These are phyloP conservation scores for Agrocybe pediades DNA, from an alignment of 768 basidiomycete species.

Conservation along the genomic window DNA sequence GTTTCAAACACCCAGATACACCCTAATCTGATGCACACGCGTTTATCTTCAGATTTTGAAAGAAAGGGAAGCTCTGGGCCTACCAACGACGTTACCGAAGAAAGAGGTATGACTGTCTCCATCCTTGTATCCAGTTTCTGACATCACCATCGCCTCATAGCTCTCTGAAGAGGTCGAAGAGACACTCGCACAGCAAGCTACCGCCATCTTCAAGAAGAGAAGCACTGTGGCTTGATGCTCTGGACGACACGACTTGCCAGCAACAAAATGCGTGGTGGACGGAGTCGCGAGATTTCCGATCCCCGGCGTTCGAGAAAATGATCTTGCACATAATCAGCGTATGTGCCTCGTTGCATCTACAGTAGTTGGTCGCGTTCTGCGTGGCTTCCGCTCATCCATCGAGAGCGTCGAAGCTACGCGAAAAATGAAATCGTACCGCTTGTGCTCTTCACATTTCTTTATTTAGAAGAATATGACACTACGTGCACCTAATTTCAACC, in stretches of 20 bases:
- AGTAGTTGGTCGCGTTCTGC: not conserved
- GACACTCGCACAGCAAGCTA: slow-evolving; percentile 42
- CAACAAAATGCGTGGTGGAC: slow-evolving; percentile 3
- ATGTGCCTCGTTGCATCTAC: not conserved
- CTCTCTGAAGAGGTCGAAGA: slow-evolving; percentile 36
- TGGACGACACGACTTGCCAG: too few relatives aligned
- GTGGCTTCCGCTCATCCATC: too few relatives aligned
- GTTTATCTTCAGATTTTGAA: slow-evolving; percentile 30
- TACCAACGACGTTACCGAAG: slow-evolving; percentile 22
- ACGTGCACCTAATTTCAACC: too few relatives aligned
- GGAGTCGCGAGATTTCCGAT: not conserved
- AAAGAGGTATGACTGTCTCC: slow-evolving; percentile 27
- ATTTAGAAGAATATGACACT: not conserved
- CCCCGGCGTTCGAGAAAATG: not conserved
- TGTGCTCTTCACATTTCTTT: not conserved
- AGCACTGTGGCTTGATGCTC: slow-evolving; percentile 7
- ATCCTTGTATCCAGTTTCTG: not conserved
- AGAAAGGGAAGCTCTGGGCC: slow-evolving; percentile 29
- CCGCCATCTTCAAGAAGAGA: slow-evolving; percentile 27
- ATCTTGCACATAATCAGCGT: not conserved
- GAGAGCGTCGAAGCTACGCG: not conserved
- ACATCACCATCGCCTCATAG: slow-evolving; percentile 16
- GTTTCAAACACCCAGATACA: too few relatives aligned
- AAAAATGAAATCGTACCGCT: not conserved
- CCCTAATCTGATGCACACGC: not conserved